Base-by-base conservation (phyloP, 495 filamentous ascomycete genomes). In the Collariella sp. region DNA sequence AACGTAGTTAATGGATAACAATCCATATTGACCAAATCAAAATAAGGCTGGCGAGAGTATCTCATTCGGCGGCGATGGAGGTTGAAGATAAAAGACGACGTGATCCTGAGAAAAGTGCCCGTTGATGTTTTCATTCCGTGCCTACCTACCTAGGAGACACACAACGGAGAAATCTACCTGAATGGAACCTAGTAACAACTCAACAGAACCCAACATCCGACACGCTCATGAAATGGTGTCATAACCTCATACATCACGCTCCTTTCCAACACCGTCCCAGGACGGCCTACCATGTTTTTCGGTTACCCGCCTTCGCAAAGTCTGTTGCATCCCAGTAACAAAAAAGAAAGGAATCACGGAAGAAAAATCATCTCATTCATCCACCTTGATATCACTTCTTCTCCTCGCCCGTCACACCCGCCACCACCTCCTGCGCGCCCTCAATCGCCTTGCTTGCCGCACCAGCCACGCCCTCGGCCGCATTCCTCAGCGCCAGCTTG, bases 381-480 rank as follows among this genome's bases (percentile, higher is more conserved):
- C 20, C 13, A 24, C 18, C n/a, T n/a, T 13, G 33, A 19, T 45
- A 38, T 24, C 41, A 42, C 34, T 31, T 41, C 20, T 54, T 52
- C 26, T 57, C 33, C 24, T 57, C 56, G 9, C 29, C 50, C 7
- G 48, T 40, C 12, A 23, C 38, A 2, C 22, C 62, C 2, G 36
- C 31, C 15, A 54, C 45, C 1, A 34, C 55, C 26, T 56, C 57
- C 16, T 52, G 53, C 18, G 56, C 46, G 1, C 46, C 56, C 35
- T 66, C 31, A 9, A 57, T 47, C 2, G 59, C 49, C 31, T 59
- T 57, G 33, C 46, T 58, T n/a, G 58, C 58, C 15, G 44, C 60
- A 34, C 47, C 55, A 18, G 47, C 56, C 13, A 60, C 56, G 13
- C 58, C 55, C 5, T 63, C 58, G 11, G 46, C 52, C 1, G 52